Base-by-base conservation (phyloP, 495 filamentous ascomycete species). In the Aspergillus cristatus region DNA sequence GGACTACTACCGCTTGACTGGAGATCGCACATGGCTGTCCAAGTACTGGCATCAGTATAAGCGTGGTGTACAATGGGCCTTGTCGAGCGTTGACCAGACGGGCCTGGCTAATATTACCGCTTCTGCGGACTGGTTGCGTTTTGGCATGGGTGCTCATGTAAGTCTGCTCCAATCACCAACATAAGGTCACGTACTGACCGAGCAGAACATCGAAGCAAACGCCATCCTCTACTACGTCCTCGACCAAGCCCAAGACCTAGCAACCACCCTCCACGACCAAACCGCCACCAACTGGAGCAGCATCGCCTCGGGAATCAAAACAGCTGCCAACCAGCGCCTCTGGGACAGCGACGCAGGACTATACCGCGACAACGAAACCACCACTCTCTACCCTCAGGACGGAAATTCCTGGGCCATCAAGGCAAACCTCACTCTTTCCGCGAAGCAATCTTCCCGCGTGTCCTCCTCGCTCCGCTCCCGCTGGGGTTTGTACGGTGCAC, bases 401-500 rank as follows among this genome's bases (percentile, higher is more conserved):
- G 70, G 67, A 13, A 74, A 71, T 39, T 28, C 57, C 13, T 59
- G 67, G 43, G 61, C 67, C 18, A 46, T 70, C 32, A 58, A 68
- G 26, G 53, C 62, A 6, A 55, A 65, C n/a, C 43, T 62, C 4
- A 55, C 59, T 7, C 38, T 40, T 1, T 55, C 54, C 7, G 37
- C 43, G 4, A 15, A 12, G 1, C 54, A 55, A 39, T 35, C 29
- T 26, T 31, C 1, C 7, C 25, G 22, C n/a, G 47, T 78, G 34
- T 71, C 66, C 17, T 37, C 46, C 11, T 57, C 53, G 28, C 60
- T 81, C 6, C 44, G 53, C 15, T 28, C 48, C 6, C 65, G 75
- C 15, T 79, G 75, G 75, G 67, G 48, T 14, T 53, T 49, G 7
- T 71, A 68, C 38, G 76, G 76, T 14, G 73, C 75, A 6, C 75